Percentiles rank a stretch among this genome's conserved stretches.
Evolutionary conservation across 139 green algal species (phyloP).

Genomic region (Pleodorina starrii): DNA sequence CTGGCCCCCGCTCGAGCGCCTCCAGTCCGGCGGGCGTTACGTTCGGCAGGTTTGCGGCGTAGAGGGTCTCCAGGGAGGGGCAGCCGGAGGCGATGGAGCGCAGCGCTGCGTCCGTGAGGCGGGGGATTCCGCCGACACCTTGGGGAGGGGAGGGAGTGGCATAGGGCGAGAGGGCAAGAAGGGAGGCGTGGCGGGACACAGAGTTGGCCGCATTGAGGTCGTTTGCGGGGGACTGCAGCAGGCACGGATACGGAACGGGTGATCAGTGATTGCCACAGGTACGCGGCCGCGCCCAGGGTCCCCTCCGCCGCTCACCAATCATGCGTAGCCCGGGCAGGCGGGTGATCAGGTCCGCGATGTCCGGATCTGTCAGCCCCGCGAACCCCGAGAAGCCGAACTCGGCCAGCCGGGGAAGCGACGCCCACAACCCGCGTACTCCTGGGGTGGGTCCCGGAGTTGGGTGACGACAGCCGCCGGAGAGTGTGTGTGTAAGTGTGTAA

Average conservation of each 20-base stretch:
- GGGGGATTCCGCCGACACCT: slow-evolving; percentile 21
- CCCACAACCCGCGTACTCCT: background rate
- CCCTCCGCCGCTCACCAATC: slow-evolving; percentile 5
- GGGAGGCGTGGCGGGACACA: background rate
- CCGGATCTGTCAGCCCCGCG: background rate
- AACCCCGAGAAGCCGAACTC: slow-evolving; percentile 33
- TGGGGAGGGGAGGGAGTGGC: background rate
- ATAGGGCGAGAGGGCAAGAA: background rate
- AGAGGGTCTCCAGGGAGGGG: slow-evolving; percentile 2
- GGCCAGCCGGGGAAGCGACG: background rate
- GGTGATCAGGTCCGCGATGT: background rate
- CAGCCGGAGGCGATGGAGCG: background rate
- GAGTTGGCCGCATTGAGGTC: background rate
- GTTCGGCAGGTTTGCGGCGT: slow-evolving; percentile 25
- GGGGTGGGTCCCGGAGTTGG: background rate
- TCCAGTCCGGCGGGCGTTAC: background rate
- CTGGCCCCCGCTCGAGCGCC: background rate
- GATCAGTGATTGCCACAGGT: background rate
- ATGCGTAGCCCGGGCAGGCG: background rate
- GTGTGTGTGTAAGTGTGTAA: no score
- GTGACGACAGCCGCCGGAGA: no score
- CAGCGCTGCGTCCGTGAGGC: slow-evolving; percentile 34
- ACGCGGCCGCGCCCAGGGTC: background rate
- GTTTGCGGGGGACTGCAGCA: background rate
- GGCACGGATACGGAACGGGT: background rate